phyloP scores from a whole-genome alignment of 2,329 filamentous ascomycete genomes.

The Kalaharituber pfeilii region DNA sequence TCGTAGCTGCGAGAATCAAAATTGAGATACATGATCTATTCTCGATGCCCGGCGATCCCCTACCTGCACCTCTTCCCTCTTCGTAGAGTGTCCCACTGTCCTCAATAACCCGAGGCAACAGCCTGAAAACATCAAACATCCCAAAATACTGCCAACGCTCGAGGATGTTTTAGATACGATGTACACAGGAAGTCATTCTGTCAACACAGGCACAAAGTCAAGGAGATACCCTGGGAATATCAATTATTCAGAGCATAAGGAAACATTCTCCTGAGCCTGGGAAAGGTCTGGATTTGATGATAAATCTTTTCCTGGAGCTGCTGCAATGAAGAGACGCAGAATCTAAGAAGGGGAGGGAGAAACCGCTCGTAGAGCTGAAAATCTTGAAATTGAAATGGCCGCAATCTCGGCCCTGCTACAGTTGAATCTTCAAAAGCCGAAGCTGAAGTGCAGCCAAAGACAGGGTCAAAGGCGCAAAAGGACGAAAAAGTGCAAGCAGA shows the following conservation, averaged over 20 bases:
- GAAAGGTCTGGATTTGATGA: slow-evolving; percentile 38
- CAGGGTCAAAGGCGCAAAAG: neutral
- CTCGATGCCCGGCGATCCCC: neutral
- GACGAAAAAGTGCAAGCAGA: neutral
- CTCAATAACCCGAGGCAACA: slow-evolving; percentile 16
- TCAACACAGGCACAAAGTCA: neutral
- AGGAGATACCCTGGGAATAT: neutral
- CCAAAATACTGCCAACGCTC: neutral
- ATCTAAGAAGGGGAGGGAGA: slow-evolving; percentile 42
- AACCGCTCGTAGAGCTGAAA: slow-evolving; percentile 27
- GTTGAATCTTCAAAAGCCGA: neutral
- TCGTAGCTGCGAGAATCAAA: too few relatives aligned
- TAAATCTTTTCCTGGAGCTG: slow-evolving; percentile 56
- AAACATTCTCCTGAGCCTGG: slow-evolving; percentile 14
- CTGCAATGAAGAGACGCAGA: slow-evolving; percentile 61
- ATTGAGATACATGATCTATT: neutral
- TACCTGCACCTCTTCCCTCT: slow-evolving; percentile 13
- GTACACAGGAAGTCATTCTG: too few relatives aligned
- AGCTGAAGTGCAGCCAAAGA: neutral
- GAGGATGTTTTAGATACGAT: too few relatives aligned
- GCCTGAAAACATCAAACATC: neutral
- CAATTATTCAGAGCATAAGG: neutral
- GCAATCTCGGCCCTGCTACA: neutral
- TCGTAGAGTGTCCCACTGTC: slow-evolving; percentile 36
- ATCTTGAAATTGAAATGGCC: neutral